These are phyloP conservation scores for Pyrenophora tritici-repentis DNA, from an alignment of 2,329 filamentous ascomycete genomes.

Conservation along the genomic window DNA sequence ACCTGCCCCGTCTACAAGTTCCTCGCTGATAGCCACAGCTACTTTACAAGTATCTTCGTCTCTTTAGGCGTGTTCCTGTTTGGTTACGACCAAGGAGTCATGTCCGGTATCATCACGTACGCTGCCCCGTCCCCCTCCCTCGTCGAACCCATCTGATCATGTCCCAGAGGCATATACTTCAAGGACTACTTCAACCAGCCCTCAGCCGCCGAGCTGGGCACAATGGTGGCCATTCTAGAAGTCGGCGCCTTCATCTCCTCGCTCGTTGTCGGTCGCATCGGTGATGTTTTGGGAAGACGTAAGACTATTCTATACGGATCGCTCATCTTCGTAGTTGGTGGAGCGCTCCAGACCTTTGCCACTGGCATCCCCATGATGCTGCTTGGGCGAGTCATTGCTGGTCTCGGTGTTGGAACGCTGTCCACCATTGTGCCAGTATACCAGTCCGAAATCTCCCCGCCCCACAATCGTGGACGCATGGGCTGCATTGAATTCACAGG, in stretches of 20 bases:
- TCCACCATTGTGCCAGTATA: conserved; percentile 60
- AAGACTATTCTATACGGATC: conserved; percentile 94
- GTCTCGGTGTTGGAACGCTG: conserved; percentile 57
- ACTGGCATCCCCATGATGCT: conserved; percentile 87
- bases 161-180: conserved; percentile 77
- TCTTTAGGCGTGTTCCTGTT: conserved; percentile 87
- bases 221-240: conserved; percentile 97
- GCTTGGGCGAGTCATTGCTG: conserved; percentile 56
- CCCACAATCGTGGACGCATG: conserved; percentile 92
- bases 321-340: conserved; percentile 81
- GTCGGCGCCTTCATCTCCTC: conserved; percentile 92
- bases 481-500: conserved; percentile 98
- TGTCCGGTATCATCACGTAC: conserved; percentile 77
- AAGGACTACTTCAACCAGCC: conserved; percentile 92
- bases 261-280: conserved; percentile 81
- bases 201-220: conserved; percentile 83
- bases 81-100: conserved; percentile 88
- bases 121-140: conserved; percentile 37
- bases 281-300: conserved; percentile 87
- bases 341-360: conserved; percentile 81
- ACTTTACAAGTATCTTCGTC: conserved; percentile 92
- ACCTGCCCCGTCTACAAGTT: background rate
- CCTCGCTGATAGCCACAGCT: conserved; percentile 61
- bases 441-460: conserved; percentile 71
- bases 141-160: conserved; percentile 36